Evolutionary conservation across 192 early-diverging fungal species (phyloP), one percentile per base, ranked within the genome.

Genomic region (Backusella australiensis): DNA sequence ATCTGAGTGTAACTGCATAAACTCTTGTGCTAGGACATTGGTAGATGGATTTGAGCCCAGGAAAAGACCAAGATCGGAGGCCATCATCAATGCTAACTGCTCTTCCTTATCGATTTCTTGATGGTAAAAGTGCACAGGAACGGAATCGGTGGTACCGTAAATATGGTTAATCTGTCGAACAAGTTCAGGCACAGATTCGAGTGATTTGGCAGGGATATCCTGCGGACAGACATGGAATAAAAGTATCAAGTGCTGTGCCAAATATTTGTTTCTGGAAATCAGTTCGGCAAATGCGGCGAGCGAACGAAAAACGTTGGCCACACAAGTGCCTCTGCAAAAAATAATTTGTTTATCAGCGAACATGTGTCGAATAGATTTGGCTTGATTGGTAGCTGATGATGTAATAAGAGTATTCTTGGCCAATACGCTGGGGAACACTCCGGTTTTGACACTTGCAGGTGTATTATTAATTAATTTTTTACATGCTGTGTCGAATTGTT

Each of bases 71-170:
- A 63, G 56, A 26, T 63, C 56, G 29, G 56, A 26, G 11, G 56
- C 56, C 9, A 8, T 63, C 56, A 63, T 63, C 12, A 63, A 1
- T 29, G 56, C 23, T 11, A 63, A 29, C 12, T 63, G 56, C 56
- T 63, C 56, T 63, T 63, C 56, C 12, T 63, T 63, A 63, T 63
- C 56, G 29, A 63, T 63, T 23, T 63, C 56, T 63, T 63, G 56
- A 63, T 63, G 26, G 21, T 63, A 63, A 63, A 63, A 63, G 23
- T 63, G 56, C 21, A 63, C 56, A 29, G 56, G 56, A 29, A 63
- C 56, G 26, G 56, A 63, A 63, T 63, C 56, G 12, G 3, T 23
- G 12, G 56, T 63, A 63, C 56, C 56, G n/a, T 29, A 63, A 14
- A 63, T 23, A 14, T 63, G 56, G 56, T 63, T 63, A 63, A 63